These are phyloP conservation scores for Cytospora piceicola DNA, from an alignment of 2,329 filamentous ascomycete genomes.

Conservation along the genomic window DNA sequence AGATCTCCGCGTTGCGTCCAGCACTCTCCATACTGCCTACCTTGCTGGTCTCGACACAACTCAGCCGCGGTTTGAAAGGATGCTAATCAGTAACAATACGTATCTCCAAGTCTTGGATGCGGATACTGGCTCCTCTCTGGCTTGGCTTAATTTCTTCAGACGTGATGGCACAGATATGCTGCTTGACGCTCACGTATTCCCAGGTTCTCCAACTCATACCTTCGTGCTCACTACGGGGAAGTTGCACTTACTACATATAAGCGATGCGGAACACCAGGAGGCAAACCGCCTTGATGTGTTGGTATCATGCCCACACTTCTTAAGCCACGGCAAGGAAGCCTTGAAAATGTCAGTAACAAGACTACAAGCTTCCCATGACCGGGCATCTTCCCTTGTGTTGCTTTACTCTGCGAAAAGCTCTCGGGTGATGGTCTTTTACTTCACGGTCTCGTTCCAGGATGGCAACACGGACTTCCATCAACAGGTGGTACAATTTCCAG, in stretches of 20 bases:
- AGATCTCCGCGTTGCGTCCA: not conserved
- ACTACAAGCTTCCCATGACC: conserved; percentile 5
- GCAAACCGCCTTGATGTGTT: conserved; percentile 36
- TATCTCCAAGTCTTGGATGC: conserved; percentile 26
- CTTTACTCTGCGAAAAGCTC: conserved; percentile 39
- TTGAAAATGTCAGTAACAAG: conserved; percentile 45
- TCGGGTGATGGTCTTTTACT: conserved; percentile 45
- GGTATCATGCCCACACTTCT: conserved; percentile 51
- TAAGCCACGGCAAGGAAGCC: conserved; percentile 42
- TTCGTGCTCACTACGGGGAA: conserved; percentile 62
- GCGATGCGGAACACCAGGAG: conserved; percentile 19
- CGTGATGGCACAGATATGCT: conserved; percentile 48
- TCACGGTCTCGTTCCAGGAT: conserved; percentile 34
- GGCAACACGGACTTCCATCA: conserved; percentile 44
- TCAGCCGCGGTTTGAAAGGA: conserved; percentile 14
- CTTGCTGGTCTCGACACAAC: conserved; percentile 5
- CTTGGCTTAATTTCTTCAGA: conserved; percentile 33
- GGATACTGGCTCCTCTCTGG: conserved; percentile 10
- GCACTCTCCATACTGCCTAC: conserved; percentile 11
- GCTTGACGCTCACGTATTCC: conserved; percentile 58
- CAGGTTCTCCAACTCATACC: conserved; percentile 51
- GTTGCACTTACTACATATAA: conserved; percentile 54
- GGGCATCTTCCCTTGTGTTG: conserved; percentile 39
- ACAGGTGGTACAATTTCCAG: conserved; percentile 35
- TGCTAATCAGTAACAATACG: conserved; percentile 26